phyloP scores from a whole-genome alignment of 345 rosid species.

The Hypericum perforatum region DNA sequence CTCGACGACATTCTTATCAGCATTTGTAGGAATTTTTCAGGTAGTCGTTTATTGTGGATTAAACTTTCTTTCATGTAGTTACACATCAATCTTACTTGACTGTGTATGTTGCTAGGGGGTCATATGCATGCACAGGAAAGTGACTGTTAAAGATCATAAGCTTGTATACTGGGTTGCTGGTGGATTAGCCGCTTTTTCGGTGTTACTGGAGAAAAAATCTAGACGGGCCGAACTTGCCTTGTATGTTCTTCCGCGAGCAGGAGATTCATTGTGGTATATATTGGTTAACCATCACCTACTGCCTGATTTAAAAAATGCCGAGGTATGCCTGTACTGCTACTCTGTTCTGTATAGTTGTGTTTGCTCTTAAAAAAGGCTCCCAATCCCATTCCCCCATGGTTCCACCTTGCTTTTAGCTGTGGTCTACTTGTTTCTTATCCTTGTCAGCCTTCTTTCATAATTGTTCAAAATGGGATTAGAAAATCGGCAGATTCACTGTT shows the following conservation, averaged over 20 bases:
- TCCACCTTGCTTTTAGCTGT: too few species aligned
- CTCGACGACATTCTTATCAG: slow-evolving; percentile 90
- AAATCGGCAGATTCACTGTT: too few species aligned
- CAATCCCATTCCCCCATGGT: too few species aligned
- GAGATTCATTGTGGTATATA: slow-evolving; percentile 93
- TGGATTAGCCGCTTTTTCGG: slow-evolving; percentile 79
- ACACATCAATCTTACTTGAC: slow-evolving; percentile 1
- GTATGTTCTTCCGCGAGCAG: slow-evolving; percentile 96
- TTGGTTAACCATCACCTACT: slow-evolving; percentile 73
- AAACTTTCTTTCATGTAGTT: neutral
- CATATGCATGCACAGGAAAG: slow-evolving; percentile 85
- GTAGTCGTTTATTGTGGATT: slow-evolving; percentile 24
- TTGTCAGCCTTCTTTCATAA: too few species aligned
- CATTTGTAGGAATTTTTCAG: slow-evolving; percentile 98
- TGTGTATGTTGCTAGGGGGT: slow-evolving; percentile 44
- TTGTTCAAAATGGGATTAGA: too few species aligned
- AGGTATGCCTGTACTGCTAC: slow-evolving; percentile 40
- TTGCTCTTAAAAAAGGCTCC: too few species aligned
- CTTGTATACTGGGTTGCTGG: slow-evolving; percentile 91
- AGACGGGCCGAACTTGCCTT: slow-evolving; percentile 94
- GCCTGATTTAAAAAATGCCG: slow-evolving; percentile 80
- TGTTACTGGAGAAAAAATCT: slow-evolving; percentile 81
- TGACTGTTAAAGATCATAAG: slow-evolving; percentile 83
- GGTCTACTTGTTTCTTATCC: too few species aligned
- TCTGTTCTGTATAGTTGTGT: neutral